Base-by-base conservation (phyloP, 2,329 filamentous ascomycete genomes). In the Fusarium papillatum region DNA sequence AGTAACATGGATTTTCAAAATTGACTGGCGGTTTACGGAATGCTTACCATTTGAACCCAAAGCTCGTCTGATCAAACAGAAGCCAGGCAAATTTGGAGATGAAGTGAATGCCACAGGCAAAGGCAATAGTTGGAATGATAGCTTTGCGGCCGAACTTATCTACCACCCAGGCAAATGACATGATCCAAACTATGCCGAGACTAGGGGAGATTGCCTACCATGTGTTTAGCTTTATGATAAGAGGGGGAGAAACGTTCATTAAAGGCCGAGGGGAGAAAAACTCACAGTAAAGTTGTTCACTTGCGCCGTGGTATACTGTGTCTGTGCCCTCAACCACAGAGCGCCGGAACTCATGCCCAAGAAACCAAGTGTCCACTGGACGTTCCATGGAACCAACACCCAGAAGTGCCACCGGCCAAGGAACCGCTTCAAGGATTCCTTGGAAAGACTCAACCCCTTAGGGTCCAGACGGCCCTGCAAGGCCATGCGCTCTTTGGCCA, bases 401-500 rank as follows among this genome's bases (percentile, higher is more conserved):
- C 64, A 66, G 16, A 66, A 66, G 34, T 66, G 64, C 64, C 64
- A 66, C 11, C 64, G 36, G 10, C 64, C 64, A 14, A 66, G 50
- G 31, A 66, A 66, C 16, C 64, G 36, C 2, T 43, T 66, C 24
- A 66, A 34, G 5, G 64, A 57, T 7, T 36, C 19, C 16, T 9
- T 22, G 9, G 61, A 64, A 14, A 64, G 22, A n/a, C 10, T 64
- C 26, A 64, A 9, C 2, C 61, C 61, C n/a, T 64, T 64, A 8
- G 61, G n/a, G 16, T 64, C 39, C 2, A 64, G 61, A n/a, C 61
- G 39, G 13, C 61, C 61, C n/a, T 64, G 26, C 39, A 64, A 29
- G 13, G 24, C 24, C 61, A 64, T 64, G 17, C 61, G 7, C n/a
- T 64, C 61, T 24, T 82, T 82, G 1, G 87, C 86, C 5, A 88